phyloP scores from a whole-genome alignment of 2,329 filamentous ascomycete genomes.

The Sphaerulina populicola region DNA sequence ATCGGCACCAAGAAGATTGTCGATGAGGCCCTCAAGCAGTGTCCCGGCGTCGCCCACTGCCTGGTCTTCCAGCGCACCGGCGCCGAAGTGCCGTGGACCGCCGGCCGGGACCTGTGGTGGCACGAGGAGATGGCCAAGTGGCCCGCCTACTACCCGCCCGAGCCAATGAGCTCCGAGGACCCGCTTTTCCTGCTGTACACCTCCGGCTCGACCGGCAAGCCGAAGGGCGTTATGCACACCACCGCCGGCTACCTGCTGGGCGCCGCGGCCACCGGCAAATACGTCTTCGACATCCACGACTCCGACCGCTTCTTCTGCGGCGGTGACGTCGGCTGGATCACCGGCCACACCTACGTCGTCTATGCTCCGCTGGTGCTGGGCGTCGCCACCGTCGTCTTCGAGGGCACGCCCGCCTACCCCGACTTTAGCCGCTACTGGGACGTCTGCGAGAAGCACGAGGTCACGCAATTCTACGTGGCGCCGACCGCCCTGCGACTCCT shows the following conservation, averaged over 20 bases:
- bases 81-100: conserved; percentile 81
- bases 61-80: conserved; percentile 94
- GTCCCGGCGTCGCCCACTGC: conserved; percentile 74
- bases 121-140: conserved; percentile 97
- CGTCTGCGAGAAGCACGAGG: conserved; percentile 86
- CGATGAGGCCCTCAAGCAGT: conserved; percentile 93
- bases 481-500: conserved; percentile 86
- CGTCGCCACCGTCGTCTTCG: conserved; percentile 91
- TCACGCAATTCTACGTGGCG: conserved; percentile 97
- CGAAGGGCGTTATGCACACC: conserved; percentile 97
- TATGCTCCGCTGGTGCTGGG: conserved; percentile 90
- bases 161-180: conserved; percentile 85
- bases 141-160: conserved; percentile 82
- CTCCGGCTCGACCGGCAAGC: conserved; percentile 94
- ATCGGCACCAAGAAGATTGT: conserved; percentile 99
- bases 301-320: conserved; percentile 94
- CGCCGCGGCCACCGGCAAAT: conserved; percentile 88
- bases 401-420: conserved; percentile 94
- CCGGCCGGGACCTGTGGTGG: conserved; percentile 92
- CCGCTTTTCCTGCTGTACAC: conserved; percentile 97
- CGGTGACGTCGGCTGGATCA: conserved; percentile 98
- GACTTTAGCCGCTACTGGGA: conserved; percentile 99
- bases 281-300: conserved; percentile 96
- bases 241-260: conserved; percentile 93
- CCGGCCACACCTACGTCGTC: conserved; percentile 95